Evolutionary conservation across 345 rosid genomes (phyloP), one percentile per base, ranked within the genome.

Genomic region (Syzygium grande): DNA sequence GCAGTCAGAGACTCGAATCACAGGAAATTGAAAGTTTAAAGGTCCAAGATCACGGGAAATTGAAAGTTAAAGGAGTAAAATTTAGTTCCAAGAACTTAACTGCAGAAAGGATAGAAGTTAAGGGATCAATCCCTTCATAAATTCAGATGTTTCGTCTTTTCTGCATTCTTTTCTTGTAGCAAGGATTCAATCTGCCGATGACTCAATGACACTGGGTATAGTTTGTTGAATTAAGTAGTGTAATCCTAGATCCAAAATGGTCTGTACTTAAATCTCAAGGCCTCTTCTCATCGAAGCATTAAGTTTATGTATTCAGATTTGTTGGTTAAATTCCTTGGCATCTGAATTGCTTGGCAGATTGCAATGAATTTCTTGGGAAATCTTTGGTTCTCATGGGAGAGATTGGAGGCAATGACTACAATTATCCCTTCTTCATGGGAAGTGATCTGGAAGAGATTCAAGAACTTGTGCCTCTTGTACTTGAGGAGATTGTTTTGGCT

Each of bases 371-470:
- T 49, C 89, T 93, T 4, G 51, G 86, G 14, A 87, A 84, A 43
- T 92, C 95, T 6, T 63, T 94, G 86, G 87, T 94, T 87, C 89
- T 92, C 1, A 86, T 93, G 92, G 96, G 96, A 89, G 94, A 94
- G 87, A 93, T 94, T 27, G 95, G 96, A 51, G 94, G 94, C 11
- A 94, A 94, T 6, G 95, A 94, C 86, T 92, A 91, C 86, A 89
- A 89, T 46, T 55, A 92, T 58, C 90, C 91, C 1, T 89, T 93
- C 52, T 52, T 84, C 9, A 27, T 29, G 65, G 88, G 93, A 38
- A 89, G 84, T 84, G 87, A 61, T 63, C 14, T 83, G 27, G 84
- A 89, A 65, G 90, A 52, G 17, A 85, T 89, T 51, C 91, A 51
- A 85, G 88, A 87, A 38, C 86, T 91, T 55, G 91, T 89, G 65